Evolutionary conservation across 805 yeast species (phyloP), one percentile per base, ranked within the genome.

Genomic region (Yarrowia deformans): DNA sequence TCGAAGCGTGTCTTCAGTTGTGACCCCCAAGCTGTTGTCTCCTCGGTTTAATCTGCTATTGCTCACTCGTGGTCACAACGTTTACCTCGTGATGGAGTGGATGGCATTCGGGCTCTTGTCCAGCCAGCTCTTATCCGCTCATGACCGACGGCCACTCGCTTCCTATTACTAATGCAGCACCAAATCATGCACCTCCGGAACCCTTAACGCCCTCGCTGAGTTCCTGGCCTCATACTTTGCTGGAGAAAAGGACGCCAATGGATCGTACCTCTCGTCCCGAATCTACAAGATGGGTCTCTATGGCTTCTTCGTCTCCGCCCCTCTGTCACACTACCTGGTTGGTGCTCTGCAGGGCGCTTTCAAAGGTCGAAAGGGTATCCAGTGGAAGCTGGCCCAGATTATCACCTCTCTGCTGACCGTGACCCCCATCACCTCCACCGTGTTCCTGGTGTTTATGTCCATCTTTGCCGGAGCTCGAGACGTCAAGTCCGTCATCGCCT

Each of bases 221-320:
- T 58, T 78, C 14, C 58, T 77, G 13, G 82, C 81, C 10, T 76
- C 79, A 14, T 64, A 72, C 29, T 69, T 79, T 32, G 75, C 80
- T n/a, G 80, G 79, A n/a, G 77, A 78, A 61, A 74, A 74, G 75
- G 79, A 78, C 70, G 52, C 60, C 16, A 76, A 78, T 13, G 75
- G 77, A 23, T 71, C 74, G 8, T 78, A 76, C 71, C 58, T 78
- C 49, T 73, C 80, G 19, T 61, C 78, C 8, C 76, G 82, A 52
- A 78, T 79, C 66, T 76, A 76, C 58, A 74, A 77, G 69, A 79
- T 79, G 81, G 81, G 79, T 1, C 72, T 78, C 10, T 80, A 78
- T 70, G 82, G 82, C 14, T 72, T 75, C 48, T 71, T 77, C 42
- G 75, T 80, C 12, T 73, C 78, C 1, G 81, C 80, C 0, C 82